A percentile compares a stretch with the other conserved stretches of the same genome.
phyloP scores from a whole-genome alignment of 495 filamentous ascomycete genomes.

The Aspergillus haitiensis region DNA sequence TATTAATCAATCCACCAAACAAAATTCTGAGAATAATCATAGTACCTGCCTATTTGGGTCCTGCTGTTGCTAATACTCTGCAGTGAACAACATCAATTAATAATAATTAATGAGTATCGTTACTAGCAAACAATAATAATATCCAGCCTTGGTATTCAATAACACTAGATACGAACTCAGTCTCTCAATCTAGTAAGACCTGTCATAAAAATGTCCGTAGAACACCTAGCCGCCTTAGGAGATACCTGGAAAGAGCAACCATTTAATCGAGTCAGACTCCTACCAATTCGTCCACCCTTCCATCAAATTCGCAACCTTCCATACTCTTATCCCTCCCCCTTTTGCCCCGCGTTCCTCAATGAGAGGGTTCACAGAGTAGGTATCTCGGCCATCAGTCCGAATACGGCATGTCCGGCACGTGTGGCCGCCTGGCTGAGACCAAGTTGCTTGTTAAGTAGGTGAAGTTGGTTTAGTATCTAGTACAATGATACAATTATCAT shows the following conservation, averaged over 20 bases:
- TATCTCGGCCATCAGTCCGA: constrained; percentile 12
- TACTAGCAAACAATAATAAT: neutral
- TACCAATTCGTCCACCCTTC: neutral
- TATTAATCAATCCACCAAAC: no score
- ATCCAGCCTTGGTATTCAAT: constrained; percentile 13
- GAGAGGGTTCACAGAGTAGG: neutral
- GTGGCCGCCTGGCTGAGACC: constrained; percentile 5
- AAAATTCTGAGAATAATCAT: no score
- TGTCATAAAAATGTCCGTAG: neutral
- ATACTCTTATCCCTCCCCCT: constrained; percentile 6
- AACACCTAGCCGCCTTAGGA: neutral
- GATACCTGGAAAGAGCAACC: neutral
- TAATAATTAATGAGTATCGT: no score
- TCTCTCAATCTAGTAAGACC: constrained; percentile 8
- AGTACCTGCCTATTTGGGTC: no score
- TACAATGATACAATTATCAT: no score
- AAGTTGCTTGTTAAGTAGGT: neutral
- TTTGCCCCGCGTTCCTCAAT: constrained; percentile 19
- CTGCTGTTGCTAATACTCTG: no score
- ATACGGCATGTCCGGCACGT: constrained; percentile 13
- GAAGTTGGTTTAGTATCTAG: neutral
- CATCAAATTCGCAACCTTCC: neutral
- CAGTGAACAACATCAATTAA: no score
- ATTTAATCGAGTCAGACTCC: neutral
- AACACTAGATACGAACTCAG: constrained; percentile 2